phyloP scores from a whole-genome alignment of 371 early-diverging fungal genomes.

The Neoconidiobolus thromboides region DNA sequence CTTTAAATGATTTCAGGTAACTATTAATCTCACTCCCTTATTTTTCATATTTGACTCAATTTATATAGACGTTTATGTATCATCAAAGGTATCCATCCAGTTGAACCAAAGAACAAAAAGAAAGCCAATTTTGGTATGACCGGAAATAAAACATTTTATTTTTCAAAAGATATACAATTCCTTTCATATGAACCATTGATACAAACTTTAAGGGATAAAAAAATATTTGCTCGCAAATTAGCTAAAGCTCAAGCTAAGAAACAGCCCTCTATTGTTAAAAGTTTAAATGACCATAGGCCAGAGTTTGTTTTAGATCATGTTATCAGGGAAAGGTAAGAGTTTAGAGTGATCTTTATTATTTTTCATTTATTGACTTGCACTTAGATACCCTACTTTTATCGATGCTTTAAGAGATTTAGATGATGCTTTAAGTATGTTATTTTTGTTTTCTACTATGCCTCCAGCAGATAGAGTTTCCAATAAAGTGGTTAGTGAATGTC shows the following conservation, averaged over 20 bases:
- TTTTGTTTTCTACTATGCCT: constrained; percentile 77
- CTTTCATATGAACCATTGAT: constrained; percentile 84
- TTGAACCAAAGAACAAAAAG: constrained; percentile 85
- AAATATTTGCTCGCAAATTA: constrained; percentile 65
- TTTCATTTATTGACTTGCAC: not conserved
- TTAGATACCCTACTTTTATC: constrained; percentile 77
- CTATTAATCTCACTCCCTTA: not conserved
- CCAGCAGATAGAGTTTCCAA: constrained; percentile 44
- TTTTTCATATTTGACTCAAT: not conserved
- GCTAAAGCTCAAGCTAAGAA: constrained; percentile 63
- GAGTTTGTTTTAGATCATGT: constrained; percentile 76
- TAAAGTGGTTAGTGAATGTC: constrained; percentile 48
- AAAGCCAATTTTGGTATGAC: constrained; percentile 85
- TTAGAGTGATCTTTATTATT: not conserved
- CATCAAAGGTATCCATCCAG: constrained; percentile 94
- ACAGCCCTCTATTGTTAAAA: constrained; percentile 53
- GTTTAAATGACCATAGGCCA: constrained; percentile 53
- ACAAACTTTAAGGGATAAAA: constrained; percentile 76
- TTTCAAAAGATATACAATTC: constrained; percentile 86
- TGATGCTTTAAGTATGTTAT: constrained; percentile 88
- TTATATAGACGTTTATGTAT: constrained; percentile 77
- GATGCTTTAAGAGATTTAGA: constrained; percentile 92
- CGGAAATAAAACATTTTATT: constrained; percentile 76
- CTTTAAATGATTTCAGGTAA: constrained; percentile 81
- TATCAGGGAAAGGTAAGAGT: constrained; percentile 63